Conservation (phyloP, 1,139 yeast species). For the Geotrichum restrictum region DNA sequence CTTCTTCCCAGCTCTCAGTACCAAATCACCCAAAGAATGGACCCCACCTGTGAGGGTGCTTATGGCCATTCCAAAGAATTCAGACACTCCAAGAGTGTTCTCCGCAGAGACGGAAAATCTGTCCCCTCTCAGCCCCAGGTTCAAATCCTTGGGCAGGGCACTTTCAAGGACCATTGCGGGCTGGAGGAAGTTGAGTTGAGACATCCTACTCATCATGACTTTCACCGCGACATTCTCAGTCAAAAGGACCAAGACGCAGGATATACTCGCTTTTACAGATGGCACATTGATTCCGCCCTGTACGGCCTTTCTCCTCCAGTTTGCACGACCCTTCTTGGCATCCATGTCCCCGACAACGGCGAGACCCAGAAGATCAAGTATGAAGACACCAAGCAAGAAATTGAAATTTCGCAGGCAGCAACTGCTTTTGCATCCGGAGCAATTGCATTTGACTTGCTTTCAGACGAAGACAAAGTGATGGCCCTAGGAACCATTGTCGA, state of each 20-base stretch:
- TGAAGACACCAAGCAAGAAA: slow-evolving; percentile 60
- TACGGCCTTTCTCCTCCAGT: slow-evolving; percentile 81
- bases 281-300: slow-evolving; percentile 84
- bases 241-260: slow-evolving; percentile 56
- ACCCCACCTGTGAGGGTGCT: slow-evolving; percentile 63
- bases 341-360: slow-evolving; percentile 49
- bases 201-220: no score
- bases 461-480: slow-evolving; percentile 63
- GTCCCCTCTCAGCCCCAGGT: no score
- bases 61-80: slow-evolving; percentile 85
- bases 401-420: slow-evolving; percentile 72
- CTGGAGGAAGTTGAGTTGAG: slow-evolving; percentile 65
- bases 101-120: slow-evolving; percentile 73
- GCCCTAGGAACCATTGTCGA: slow-evolving; percentile 73
- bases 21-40: slow-evolving; percentile 66
- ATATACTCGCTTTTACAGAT: slow-evolving; percentile 76
- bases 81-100: slow-evolving; percentile 70
- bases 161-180: slow-evolving; percentile 61
- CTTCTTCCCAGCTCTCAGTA: slow-evolving; percentile 71
- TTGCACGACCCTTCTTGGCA: slow-evolving; percentile 75
- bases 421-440: slow-evolving; percentile 86
- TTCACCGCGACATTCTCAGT: slow-evolving; percentile 63
- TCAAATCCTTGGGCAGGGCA: slow-evolving; percentile 81
- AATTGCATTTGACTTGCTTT: slow-evolving; percentile 61
- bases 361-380: slow-evolving; percentile 50